These are phyloP conservation scores for Penicillium cataractarum DNA, from an alignment of 495 filamentous ascomycete genomes.

Conservation along the genomic window DNA sequence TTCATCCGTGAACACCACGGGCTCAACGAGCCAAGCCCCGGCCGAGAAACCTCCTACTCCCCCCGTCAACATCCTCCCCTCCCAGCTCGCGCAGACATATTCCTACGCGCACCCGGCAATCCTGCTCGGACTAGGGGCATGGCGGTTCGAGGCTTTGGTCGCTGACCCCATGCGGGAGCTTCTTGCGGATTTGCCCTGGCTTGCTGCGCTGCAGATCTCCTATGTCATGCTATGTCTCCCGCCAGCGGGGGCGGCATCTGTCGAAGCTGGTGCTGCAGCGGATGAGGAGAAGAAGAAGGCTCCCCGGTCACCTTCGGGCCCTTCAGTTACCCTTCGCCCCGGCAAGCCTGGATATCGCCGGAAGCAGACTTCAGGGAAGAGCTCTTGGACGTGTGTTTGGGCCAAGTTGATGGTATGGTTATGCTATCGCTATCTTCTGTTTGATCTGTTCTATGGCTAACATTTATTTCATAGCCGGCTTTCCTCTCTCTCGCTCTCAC, in stretches of 20 bases:
- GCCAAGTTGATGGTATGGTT: conserved; percentile 42
- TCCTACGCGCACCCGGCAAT: conserved; percentile 67
- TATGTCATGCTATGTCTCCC: conserved; percentile 79
- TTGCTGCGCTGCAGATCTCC: conserved; percentile 64
- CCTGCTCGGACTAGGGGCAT: conserved; percentile 60
- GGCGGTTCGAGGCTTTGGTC: conserved; percentile 69
- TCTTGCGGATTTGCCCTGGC: conserved; percentile 58
- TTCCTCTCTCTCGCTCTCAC: conserved; percentile 63
- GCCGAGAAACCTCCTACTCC: conserved; percentile 36
- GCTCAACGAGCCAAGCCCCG: conserved; percentile 25
- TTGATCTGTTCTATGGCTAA: conserved; percentile 2
- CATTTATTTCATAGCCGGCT: conserved; percentile 54
- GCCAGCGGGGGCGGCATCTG: conserved; percentile 51
- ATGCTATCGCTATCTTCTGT: not conserved
- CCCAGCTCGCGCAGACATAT: conserved; percentile 51
- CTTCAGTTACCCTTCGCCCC: conserved; percentile 20
- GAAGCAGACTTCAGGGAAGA: conserved; percentile 27
- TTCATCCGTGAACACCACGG: conserved; percentile 15
- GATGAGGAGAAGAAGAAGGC: conserved; percentile 43
- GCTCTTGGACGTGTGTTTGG: conserved; percentile 24
- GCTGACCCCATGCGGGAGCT: conserved; percentile 71
- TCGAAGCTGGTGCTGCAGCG: conserved; percentile 40
- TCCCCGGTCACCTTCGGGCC: conserved; percentile 28
- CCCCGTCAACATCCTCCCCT: conserved; percentile 49
- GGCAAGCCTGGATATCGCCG: conserved; percentile 33